Percentiles rank a stretch among this genome's conserved stretches.
Evolutionary conservation across 352 stramenopile genomes (phyloP).

Genomic region (Globisporangium cederbergense): DNA sequence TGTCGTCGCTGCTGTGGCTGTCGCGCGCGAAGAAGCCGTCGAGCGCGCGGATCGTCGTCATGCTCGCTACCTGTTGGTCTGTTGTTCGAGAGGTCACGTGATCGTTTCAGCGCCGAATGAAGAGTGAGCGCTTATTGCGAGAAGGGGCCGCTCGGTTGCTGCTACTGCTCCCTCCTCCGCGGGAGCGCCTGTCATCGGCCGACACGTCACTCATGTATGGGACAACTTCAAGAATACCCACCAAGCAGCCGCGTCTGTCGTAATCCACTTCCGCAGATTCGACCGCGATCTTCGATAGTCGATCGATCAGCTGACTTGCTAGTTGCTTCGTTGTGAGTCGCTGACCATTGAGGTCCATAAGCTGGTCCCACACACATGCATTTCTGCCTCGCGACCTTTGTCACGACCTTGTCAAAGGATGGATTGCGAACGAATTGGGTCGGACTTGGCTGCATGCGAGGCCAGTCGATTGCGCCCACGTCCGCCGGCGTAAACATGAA

Average conservation of each 20-base stretch:
- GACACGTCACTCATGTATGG: neutral
- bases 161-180: neutral
- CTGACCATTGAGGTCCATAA: too few relatives aligned
- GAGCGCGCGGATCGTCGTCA: slow-evolving; percentile 19
- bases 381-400: too few relatives aligned
- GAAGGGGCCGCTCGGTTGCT: neutral
- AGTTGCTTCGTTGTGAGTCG: too few relatives aligned
- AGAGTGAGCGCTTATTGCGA: neutral
- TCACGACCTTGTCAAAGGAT: neutral
- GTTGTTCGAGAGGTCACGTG: neutral
- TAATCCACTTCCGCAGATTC: neutral
- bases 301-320: too few relatives aligned
- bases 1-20: neutral
- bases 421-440: too few relatives aligned
- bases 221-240: neutral
- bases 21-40: slow-evolving; percentile 31
- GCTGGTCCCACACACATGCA: too few relatives aligned
- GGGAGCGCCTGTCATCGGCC: too few relatives aligned
- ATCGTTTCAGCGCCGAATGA: neutral
- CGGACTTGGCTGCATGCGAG: too few relatives aligned
- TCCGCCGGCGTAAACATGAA: neutral
- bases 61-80: neutral
- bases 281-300: too few relatives aligned
- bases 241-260: neutral
- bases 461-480: neutral